Conservation (phyloP, 2,329 filamentous ascomycete genomes). For the Diaporthe longicolla region DNA sequence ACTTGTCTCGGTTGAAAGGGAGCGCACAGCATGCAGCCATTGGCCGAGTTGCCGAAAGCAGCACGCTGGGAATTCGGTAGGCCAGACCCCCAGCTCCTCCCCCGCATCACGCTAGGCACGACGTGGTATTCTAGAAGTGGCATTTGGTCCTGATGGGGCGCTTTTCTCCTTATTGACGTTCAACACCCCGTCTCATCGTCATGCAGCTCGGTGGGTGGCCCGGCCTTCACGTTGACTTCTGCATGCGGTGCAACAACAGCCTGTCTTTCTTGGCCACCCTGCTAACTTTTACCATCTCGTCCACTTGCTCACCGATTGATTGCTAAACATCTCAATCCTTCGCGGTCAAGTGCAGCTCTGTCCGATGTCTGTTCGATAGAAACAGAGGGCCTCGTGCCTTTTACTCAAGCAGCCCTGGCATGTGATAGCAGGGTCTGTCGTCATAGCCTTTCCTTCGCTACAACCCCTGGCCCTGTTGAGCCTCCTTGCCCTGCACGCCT, state of each 20-base stretch:
- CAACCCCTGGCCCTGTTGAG: slow-evolving; percentile 21
- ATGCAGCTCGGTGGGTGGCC: slow-evolving; percentile 20
- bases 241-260: slow-evolving; percentile 7
- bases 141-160: slow-evolving; percentile 14
- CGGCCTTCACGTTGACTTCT: slow-evolving; percentile 10
- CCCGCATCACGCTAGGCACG: slow-evolving; percentile 39
- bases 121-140: slow-evolving; percentile 19
- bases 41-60: slow-evolving; percentile 62
- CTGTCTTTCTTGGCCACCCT: neutral
- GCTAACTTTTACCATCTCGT: neutral
- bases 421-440: slow-evolving; percentile 40
- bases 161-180: neutral
- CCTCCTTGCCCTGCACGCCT: slow-evolving; percentile 29
- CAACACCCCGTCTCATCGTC: slow-evolving; percentile 8
- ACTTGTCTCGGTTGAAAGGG: slow-evolving; percentile 56
- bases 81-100: slow-evolving; percentile 37
- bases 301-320: neutral
- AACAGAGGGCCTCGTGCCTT: neutral
- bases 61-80: slow-evolving; percentile 26
- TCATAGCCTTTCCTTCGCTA: slow-evolving; percentile 12
- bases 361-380: no score
- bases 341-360: neutral
- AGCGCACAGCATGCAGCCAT: slow-evolving; percentile 54
- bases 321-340: neutral
- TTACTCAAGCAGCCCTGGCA: slow-evolving; percentile 18